These are phyloP conservation scores for Rhizopus microsporus DNA, from an alignment of 371 early-diverging fungal species.

Conservation along the genomic window DNA sequence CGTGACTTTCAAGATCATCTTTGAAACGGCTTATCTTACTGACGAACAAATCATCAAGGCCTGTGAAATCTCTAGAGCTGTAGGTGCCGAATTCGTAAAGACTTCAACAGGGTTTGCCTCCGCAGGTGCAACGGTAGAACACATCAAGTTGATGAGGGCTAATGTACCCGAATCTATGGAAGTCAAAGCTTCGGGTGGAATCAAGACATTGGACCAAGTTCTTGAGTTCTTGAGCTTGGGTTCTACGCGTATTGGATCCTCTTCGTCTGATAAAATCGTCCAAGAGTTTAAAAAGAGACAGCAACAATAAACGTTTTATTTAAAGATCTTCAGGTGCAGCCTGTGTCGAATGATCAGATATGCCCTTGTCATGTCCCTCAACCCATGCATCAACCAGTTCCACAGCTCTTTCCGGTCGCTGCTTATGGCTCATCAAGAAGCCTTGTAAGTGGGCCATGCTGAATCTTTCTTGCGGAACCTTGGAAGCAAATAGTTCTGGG, in stretches of 20 bases:
- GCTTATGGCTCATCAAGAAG: conserved; percentile 59
- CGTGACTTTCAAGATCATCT: conserved; percentile 66
- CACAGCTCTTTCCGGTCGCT: conserved; percentile 47
- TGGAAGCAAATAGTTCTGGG: conserved; percentile 48
- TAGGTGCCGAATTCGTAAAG: conserved; percentile 71
- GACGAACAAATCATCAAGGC: conserved; percentile 60
- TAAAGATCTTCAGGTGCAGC: conserved; percentile 6
- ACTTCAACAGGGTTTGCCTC: conserved; percentile 68
- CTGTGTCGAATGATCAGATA: conserved; percentile 15
- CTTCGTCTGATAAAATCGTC: conserved; percentile 60
- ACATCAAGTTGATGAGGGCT: conserved; percentile 59
- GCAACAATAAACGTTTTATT: neutral
- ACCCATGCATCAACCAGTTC: conserved; percentile 42
- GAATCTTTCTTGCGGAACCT: conserved; percentile 53
- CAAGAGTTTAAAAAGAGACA: conserved; percentile 52
- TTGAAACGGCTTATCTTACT: conserved; percentile 63
- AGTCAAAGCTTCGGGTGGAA: conserved; percentile 72
- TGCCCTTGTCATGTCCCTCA: conserved; percentile 25
- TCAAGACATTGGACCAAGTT: conserved; percentile 63
- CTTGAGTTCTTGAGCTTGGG: conserved; percentile 59
- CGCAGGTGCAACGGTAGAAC: conserved; percentile 58
- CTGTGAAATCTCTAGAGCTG: conserved; percentile 50
- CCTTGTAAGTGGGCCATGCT: conserved; percentile 69
- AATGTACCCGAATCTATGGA: conserved; percentile 44
- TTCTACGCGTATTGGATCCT: conserved; percentile 63